Base-by-base conservation (phyloP, 2,329 filamentous ascomycete genomes). In the Colletotrichum endophyticum region DNA sequence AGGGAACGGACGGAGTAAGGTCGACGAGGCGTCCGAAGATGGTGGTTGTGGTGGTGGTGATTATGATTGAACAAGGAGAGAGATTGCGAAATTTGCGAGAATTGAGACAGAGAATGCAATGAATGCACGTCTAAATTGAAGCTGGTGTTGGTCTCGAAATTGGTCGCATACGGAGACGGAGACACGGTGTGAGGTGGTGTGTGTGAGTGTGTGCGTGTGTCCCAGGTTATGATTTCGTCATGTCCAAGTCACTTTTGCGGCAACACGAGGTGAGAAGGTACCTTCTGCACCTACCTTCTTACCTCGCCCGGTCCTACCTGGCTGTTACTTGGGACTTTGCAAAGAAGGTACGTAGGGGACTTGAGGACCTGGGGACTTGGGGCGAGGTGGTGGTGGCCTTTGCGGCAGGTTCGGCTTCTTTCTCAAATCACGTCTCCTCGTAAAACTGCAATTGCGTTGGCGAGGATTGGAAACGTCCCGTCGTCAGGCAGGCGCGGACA, bases 31-130 rank as follows among this genome's bases (percentile, higher is more conserved):
- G 70, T 56, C 28, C 62, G 57, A 56, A 19, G 59, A 56, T 13
- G 27, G 19, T 16, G 22, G 19, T 15, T 13, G 44, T 53, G 44
- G n/a, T 53, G 44, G 70, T n/a, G 67, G 32, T 62, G 59, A 62
- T 25, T 62, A 27, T 44, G 70, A 69, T 69, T 63, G 72, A 72
- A 25, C 59, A 34, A 68, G 49, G 62, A 36, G 64, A 64, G 78
- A 76, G 70, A 78, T 79, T 77, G 75, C 78, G 59, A 77, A 77
- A 72, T 39, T 77, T 36, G 39, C 66, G 56, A 49, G 66, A 63
- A 71, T 28, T 8, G 44, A 71, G 56, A 32, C 61, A 28, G 15
- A 44, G 30, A 70, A 72, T 72, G 67, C 72, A 34, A 71, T 34
- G 34, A 49, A 71, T 72, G 73, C 69, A 75, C 34, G 69, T 72